Base-by-base conservation (phyloP, 2,329 filamentous ascomycete species). In the Neophaeococcomyces aloes region DNA sequence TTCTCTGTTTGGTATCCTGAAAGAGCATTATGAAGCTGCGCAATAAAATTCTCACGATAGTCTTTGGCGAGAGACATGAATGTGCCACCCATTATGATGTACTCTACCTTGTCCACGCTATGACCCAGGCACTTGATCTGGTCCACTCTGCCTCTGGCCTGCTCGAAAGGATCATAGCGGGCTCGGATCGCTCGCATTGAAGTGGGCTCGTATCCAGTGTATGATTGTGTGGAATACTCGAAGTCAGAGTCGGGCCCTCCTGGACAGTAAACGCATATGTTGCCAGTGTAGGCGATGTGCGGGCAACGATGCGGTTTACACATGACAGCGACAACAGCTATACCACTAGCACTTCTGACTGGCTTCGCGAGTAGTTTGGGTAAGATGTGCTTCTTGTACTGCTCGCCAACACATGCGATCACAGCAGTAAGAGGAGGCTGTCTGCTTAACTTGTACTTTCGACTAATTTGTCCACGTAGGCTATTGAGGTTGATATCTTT, bases 1-100 rank as follows among this genome's bases (percentile, higher is more conserved):
- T 93, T 86, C 32, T 80, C 82, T 0, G 88, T 94, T 57, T 94
- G 86, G 61, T 98, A 98, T 6, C 91, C 91, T 53, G 87, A 95
- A 6, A 98, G 76, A 1, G 91, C 91, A 60, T 98, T 98, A 67
- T 98, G 91, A 39, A 98, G 74, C 59, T 95, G 89, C 1, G 87
- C 83, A 47, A 98, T 94, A 58, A 98, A 98, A 45, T 85, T 79
- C 49, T 98, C 86, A 21, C 91, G 75, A 63, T 98, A 98, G 18
- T 82, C 79, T 57, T 87, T 80, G 7, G 89, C 75, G 19, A 98
- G 67, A 2, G 89, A 96, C 93, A 98, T 98, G 66, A 98, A 98
- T 0, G 91, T 98, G 53, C 91, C 91, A 48, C 91, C 91, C 91
- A 98, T 98, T 61, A 98, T 94, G 60, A 98, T 98, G 64, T 96